Evolutionary conservation across 345 rosid species (phyloP), one percentile per base, ranked within the genome.

Genomic region (Pistacia integerrima): DNA sequence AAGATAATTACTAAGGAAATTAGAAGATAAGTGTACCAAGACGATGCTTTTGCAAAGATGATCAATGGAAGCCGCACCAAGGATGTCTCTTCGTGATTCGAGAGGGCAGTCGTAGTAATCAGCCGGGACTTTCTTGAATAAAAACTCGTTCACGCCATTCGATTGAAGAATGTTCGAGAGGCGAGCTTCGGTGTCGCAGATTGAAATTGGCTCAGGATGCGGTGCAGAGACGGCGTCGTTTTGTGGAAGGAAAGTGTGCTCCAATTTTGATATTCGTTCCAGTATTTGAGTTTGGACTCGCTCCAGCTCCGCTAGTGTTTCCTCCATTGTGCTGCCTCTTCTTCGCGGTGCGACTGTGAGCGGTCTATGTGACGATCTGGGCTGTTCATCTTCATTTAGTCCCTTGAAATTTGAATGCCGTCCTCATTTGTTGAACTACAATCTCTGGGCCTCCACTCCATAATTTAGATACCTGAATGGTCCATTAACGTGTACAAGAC

Each of bases 31-130:
- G 30, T 11, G 55, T 79, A 93, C 99, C 94, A 93, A 80, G 78
- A 93, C 97, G 82, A 95, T 90, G 92, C 97, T 93, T 77, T 93
- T 96, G 88, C 97, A 93, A 55, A 93, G 97, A 80, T 96, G 97
- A 77, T 90, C 76, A 64, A 96, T 69, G 1, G 97, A 91, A 82
- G 93, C 84, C 55, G 97, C 99, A 46, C 78, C 83, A 52, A 93
- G 93, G 73, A 76, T 82, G 82, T 86, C 86, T 64, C 94, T 90
- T 35, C 97, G 93, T 17, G 88, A 82, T 77, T 96, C 93, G 20
- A 92, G 80, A 57, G 97, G 64, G 88, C 94, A 83, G 28, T 92
- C 90, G 81, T 93, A 96, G 84, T 96, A 96, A 76, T 93, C 88
- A 0, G 84, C 8, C 13, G 95, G 74, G 14, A 89, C 94, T 72